Percentiles rank a stretch among this genome's conserved stretches.
phyloP scores from a whole-genome alignment of 164 flowering plant species.

The Stephania cephalantha region DNA sequence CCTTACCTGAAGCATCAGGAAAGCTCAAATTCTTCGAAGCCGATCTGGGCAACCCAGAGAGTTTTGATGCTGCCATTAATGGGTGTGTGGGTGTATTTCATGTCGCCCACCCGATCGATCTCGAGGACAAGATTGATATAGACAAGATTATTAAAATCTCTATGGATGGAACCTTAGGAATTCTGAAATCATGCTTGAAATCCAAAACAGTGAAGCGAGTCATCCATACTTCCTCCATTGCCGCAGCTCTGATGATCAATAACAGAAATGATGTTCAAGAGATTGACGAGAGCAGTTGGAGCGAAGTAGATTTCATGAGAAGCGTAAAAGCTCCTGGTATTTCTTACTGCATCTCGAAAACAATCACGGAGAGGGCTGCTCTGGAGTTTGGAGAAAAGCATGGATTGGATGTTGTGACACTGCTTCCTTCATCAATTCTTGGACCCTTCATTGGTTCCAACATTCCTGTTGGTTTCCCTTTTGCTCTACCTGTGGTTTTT shows the following conservation, averaged over 20 bases:
- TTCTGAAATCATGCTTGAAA: conserved; percentile 31
- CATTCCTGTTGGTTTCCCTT: conserved; percentile 13
- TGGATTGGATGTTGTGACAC: conserved; percentile 35
- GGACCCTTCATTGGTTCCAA: conserved; percentile 39
- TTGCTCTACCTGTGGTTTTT: conserved; percentile 22
- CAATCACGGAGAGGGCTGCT: conserved; percentile 34
- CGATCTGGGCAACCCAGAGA: conserved; percentile 20
- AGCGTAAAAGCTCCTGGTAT: neutral
- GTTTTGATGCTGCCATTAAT: conserved; percentile 15
- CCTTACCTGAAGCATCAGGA: conserved; percentile 21
- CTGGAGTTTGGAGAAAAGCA: conserved; percentile 34
- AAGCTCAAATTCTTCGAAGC: conserved; percentile 26
- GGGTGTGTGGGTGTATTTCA: conserved; percentile 26
- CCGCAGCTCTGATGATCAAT: conserved; percentile 16
- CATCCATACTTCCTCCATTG: conserved; percentile 32
- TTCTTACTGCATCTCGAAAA: conserved; percentile 37
- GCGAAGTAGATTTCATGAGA: conserved; percentile 26
- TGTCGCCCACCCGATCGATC: conserved; percentile 19
- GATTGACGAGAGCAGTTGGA: conserved; percentile 43
- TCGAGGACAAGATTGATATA: neutral
- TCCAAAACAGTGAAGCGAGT: conserved; percentile 39
- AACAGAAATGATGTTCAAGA: conserved; percentile 2
- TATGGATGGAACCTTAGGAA: conserved; percentile 21
- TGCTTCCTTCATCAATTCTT: conserved; percentile 28
- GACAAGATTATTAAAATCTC: conserved; percentile 12